Percentiles rank a stretch among this genome's conserved stretches.
phyloP scores from a whole-genome alignment of 2,329 filamentous ascomycete species.

The Phaeosphaeria sp. region DNA sequence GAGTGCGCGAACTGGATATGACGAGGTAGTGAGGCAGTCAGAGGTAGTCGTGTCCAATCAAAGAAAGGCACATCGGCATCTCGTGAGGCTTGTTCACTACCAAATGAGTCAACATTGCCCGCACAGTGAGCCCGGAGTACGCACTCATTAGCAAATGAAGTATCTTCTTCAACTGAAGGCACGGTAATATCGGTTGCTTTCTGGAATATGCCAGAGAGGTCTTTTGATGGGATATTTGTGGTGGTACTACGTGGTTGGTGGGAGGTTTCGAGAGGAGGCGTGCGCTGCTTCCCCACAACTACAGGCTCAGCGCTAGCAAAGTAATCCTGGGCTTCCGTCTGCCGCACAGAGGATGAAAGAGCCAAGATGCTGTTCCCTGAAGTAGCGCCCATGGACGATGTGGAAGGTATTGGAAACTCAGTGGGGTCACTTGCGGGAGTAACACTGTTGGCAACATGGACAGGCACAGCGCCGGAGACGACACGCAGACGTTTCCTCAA shows the following conservation, averaged over 20 bases:
- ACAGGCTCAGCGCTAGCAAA: slow-evolving; percentile 45
- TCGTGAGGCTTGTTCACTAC: slow-evolving; percentile 32
- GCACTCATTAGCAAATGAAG: slow-evolving; percentile 49
- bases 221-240: neutral
- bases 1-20: slow-evolving; percentile 77
- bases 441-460: slow-evolving; percentile 17
- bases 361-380: slow-evolving; percentile 17
- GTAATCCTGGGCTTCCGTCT: slow-evolving; percentile 49
- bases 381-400: slow-evolving; percentile 22
- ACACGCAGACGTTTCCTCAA: slow-evolving; percentile 72
- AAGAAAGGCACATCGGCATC: slow-evolving; percentile 63
- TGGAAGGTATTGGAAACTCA: slow-evolving; percentile 33
- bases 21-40: slow-evolving; percentile 67
- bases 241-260: slow-evolving; percentile 10
- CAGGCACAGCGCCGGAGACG: slow-evolving; percentile 59
- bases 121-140: slow-evolving; percentile 49
- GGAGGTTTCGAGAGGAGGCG: slow-evolving; percentile 13
- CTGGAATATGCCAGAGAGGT: slow-evolving; percentile 6
- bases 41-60: slow-evolving; percentile 79
- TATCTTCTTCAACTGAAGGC: slow-evolving; percentile 27
- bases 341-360: slow-evolving; percentile 14
- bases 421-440: slow-evolving; percentile 45
- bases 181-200: slow-evolving; percentile 24
- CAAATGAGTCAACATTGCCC: slow-evolving; percentile 50
- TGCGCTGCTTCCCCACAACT: slow-evolving; percentile 17